Evolutionary conservation across 345 rosid genomes (phyloP).

Genomic region (Salix exigua): DNA sequence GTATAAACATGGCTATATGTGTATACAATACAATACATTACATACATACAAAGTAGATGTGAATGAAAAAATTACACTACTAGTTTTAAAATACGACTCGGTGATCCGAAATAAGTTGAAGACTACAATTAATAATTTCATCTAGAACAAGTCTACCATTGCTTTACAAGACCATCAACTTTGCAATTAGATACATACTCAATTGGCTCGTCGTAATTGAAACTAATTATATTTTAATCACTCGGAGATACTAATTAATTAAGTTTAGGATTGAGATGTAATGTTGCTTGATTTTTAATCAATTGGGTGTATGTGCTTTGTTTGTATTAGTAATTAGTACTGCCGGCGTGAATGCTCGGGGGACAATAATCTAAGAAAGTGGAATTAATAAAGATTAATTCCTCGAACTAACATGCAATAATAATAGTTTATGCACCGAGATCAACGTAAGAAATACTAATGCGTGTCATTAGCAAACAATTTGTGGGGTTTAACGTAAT

Average conservation of each 20-base stretch:
- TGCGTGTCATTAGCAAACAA: constrained; percentile 8
- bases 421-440: constrained; percentile 2
- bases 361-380: constrained; percentile 19
- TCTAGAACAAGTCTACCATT: background rate
- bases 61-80: too few relatives aligned
- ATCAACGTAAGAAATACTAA: constrained; percentile 3
- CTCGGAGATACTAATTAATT: background rate
- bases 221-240: background rate
- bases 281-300: constrained; percentile 10
- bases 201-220: background rate
- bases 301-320: constrained; percentile 24
- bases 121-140: background rate
- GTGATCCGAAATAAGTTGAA: too few relatives aligned
- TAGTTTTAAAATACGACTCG: background rate
- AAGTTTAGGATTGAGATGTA: constrained; percentile 6
- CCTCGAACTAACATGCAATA: background rate
- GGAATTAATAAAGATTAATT: background rate
- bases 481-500: constrained; percentile 19
- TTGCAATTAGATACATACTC: too few relatives aligned
- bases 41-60: too few relatives aligned
- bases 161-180: too few relatives aligned
- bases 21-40: too few relatives aligned
- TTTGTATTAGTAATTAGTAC: constrained; percentile 4
- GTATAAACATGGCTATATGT: too few relatives aligned
- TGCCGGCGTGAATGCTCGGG: constrained; percentile 33